phyloP scores from a whole-genome alignment of 2,329 filamentous ascomycete genomes.

The Spiromastix sp. region DNA sequence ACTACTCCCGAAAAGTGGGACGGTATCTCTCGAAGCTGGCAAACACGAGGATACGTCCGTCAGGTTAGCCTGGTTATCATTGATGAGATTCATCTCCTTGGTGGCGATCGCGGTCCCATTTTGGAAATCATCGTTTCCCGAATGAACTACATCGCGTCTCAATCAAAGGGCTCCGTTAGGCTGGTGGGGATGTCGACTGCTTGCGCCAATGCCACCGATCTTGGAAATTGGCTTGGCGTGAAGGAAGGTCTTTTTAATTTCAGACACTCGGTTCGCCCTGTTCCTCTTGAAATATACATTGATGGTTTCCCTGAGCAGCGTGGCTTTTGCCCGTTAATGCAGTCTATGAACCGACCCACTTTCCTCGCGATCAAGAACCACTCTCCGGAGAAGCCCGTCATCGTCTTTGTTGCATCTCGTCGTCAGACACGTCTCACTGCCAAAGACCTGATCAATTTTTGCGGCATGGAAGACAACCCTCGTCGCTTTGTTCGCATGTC shows the following conservation, averaged over 20 bases:
- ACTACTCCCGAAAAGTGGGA: conserved; percentile 99
- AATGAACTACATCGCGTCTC: conserved; percentile 98
- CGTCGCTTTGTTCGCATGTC: conserved; percentile 87
- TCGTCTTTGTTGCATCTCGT: conserved; percentile 94
- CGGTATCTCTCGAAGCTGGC: conserved; percentile 97
- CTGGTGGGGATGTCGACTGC: conserved; percentile 98
- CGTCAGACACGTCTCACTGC: conserved; percentile 90
- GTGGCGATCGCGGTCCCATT: conserved; percentile 92
- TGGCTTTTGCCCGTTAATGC: conserved; percentile 95
- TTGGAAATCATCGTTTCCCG: conserved; percentile 85
- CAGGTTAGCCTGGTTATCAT: conserved; percentile 96
- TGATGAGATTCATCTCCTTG: conserved; percentile 95
- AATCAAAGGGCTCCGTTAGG: conserved; percentile 79
- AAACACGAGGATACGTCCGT: conserved; percentile 90
- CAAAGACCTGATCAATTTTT: conserved; percentile 92
- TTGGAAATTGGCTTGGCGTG: conserved; percentile 94
- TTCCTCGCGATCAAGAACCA: conserved; percentile 95
- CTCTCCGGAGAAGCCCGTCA: conserved; percentile 91
- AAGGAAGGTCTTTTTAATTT: conserved; percentile 97
- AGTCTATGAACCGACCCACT: conserved; percentile 96
- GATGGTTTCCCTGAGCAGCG: conserved; percentile 93
- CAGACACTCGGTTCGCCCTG: conserved; percentile 88
- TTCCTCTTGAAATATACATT: conserved; percentile 91
- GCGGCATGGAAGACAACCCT: conserved; percentile 96
- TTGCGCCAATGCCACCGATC: conserved; percentile 86